Base-by-base conservation (phyloP, 1,284 basidiomycete species). In the Crepidotus sp. region DNA sequence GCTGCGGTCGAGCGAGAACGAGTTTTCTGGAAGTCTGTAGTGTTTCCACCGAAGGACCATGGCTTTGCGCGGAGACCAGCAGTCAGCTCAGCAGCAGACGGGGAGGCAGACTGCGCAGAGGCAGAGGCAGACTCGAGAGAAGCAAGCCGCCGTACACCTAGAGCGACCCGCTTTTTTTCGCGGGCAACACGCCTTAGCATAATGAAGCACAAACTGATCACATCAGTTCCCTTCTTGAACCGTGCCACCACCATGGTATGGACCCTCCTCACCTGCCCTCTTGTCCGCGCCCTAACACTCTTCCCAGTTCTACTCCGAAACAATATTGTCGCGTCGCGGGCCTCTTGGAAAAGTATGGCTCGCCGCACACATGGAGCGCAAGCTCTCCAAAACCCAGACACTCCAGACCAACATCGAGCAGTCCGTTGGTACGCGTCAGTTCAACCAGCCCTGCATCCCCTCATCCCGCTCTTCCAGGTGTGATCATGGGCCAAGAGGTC, bases 271-370 rank as follows among this genome's bases (percentile, higher is more conserved):
- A 21, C 10, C 29, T 6, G 21, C 22, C 21, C 39, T 32, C 24
- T n/a, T n/a, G 21, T 33, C 25, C 26, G 14, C 9, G 15, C 35
- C 24, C 44, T 54, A 32, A 46, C 44, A 40, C 14, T n/a, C 13
- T n/a, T 36, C 36, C 33, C 49, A 87, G 92, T 90, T 95, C 62
- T 91, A 94, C 59, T 92, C 88, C 50, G 93, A 96, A 62, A 82
- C 87, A 36, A 89, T 96, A 63, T 75, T 96, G 52, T 89, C 90
- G 42, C 87, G 93, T 60, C 83, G 91, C 48, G 95, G 95, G 38
- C 90, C 94, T 6, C 73, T 98, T 27, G 94, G 91, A 33, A 91
- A 87, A 67, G 91, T 98, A 70, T 98, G 95, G 95, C 83, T 98
- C 40, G 95, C 95, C 18, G 95, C 96, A 1, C 95, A 98, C 71